Conservation (phyloP, 208 protist species). For the Sergeia podlipaevii region DNA sequence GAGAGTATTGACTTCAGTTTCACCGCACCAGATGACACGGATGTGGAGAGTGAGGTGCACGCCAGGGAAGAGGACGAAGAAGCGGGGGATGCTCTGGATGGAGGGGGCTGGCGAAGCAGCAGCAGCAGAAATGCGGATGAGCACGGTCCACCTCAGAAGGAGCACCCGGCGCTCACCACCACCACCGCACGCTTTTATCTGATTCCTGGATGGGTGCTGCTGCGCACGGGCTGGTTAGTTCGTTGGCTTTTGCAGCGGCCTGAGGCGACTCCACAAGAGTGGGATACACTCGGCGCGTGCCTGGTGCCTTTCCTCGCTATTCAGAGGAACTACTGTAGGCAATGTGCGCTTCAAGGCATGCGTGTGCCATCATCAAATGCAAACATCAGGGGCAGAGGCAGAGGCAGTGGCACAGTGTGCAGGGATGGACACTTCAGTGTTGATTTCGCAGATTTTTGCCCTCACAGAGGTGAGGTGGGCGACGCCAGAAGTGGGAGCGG, state of each 20-base stretch:
- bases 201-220: conserved; percentile 27
- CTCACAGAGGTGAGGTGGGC: too few species aligned
- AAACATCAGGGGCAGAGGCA: too few species aligned
- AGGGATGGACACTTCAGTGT: too few species aligned
- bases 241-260: conserved; percentile 7
- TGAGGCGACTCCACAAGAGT: conserved; percentile 13
- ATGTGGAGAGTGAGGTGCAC: neutral
- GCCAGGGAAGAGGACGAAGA: neutral
- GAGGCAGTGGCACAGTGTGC: too few species aligned
- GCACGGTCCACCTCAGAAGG: neutral
- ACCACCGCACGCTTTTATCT: conserved; percentile 4
- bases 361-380: too few species aligned
- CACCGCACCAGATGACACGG: too few species aligned
- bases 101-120: neutral
- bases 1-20: too few species aligned
- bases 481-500: too few species aligned
- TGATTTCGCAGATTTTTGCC: too few species aligned
- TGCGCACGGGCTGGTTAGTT: conserved; percentile 23
- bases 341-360: too few species aligned
- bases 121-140: neutral
- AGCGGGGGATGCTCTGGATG: neutral
- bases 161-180: neutral
- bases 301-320: conserved; percentile 21
- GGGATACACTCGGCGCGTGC: conserved; percentile 15
- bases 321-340: conserved; percentile 7